Conservation (phyloP, 83 land plant species). For the Picea mariana region DNA sequence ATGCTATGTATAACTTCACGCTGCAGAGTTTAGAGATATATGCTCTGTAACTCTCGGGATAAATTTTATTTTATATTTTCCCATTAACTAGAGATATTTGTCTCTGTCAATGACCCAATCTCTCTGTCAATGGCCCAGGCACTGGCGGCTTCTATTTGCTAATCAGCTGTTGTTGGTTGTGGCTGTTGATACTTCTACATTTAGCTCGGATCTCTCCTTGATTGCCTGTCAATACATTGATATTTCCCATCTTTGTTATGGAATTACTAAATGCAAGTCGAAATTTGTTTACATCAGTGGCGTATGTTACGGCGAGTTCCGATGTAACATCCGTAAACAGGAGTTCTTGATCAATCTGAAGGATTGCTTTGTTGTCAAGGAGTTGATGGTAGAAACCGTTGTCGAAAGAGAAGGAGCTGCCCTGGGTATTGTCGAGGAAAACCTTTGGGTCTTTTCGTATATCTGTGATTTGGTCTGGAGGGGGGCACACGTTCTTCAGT, state of each 20-base stretch:
- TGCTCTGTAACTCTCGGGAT: too few species aligned
- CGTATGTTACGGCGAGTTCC: slow-evolving; percentile 2
- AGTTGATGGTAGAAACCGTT: slow-evolving; percentile 27
- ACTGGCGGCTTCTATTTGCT: too few species aligned
- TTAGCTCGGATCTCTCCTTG: slow-evolving; percentile 39
- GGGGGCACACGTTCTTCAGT: slow-evolving; percentile 28
- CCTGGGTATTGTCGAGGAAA: slow-evolving; percentile 18
- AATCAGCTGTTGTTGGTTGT: not conserved
- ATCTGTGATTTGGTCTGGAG: not conserved
- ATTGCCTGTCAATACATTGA: slow-evolving; percentile 28
- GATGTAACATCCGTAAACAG: slow-evolving; percentile 20
- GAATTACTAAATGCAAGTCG: slow-evolving; percentile 20
- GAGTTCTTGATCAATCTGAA: slow-evolving; percentile 41
- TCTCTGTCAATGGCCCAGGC: too few species aligned
- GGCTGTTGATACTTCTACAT: slow-evolving; percentile 30
- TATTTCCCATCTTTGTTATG: slow-evolving; percentile 34
- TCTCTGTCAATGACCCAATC: too few species aligned
- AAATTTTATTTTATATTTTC: too few species aligned
- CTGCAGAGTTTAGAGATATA: too few species aligned
- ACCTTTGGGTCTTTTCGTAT: slow-evolving; percentile 16
- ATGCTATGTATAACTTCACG: too few species aligned
- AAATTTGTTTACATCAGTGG: slow-evolving; percentile 8
- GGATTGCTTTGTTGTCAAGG: slow-evolving; percentile 23
- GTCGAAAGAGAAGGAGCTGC: slow-evolving; percentile 22
- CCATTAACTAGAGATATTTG: too few species aligned